Evolutionary conservation across 148 eudicot species (phyloP).

Genomic region (Rhododendron mucronatum): DNA sequence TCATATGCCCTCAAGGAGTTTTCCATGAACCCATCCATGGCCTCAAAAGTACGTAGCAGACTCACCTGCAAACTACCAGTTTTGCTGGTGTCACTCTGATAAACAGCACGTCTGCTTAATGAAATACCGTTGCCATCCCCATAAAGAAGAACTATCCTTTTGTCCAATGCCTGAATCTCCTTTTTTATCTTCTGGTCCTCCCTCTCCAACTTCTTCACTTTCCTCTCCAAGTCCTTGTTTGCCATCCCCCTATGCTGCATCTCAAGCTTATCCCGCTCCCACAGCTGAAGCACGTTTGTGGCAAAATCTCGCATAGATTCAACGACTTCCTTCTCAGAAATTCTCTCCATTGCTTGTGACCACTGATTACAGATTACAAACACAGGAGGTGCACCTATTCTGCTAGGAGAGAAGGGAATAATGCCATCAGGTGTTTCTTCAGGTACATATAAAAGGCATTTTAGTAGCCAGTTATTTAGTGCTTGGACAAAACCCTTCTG

Average conservation of each 20-base stretch:
- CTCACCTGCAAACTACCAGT: constrained; percentile 57
- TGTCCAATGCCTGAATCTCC: constrained; percentile 74
- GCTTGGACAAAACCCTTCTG: constrained; percentile 77
- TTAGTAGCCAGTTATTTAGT: constrained; percentile 69
- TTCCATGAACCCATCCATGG: constrained; percentile 70
- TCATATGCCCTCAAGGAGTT: constrained; percentile 68
- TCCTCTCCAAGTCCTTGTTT: constrained; percentile 59
- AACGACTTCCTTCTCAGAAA: constrained; percentile 80
- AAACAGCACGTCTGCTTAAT: constrained; percentile 54
- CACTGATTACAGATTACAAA: constrained; percentile 86
- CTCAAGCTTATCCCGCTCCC: constrained; percentile 76
- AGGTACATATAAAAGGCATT: constrained; percentile 68
- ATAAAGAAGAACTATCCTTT: constrained; percentile 48
- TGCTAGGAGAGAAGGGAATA: constrained; percentile 84
- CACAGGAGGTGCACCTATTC: constrained; percentile 85
- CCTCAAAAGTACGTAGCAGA: constrained; percentile 65
- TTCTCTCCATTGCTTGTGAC: constrained; percentile 74
- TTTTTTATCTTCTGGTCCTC: constrained; percentile 77
- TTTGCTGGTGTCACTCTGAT: constrained; percentile 82
- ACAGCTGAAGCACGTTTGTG: constrained; percentile 52
- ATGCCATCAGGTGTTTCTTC: constrained; percentile 79
- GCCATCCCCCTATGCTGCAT: constrained; percentile 61
- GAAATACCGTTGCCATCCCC: constrained; percentile 42
- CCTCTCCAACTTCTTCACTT: constrained; percentile 64
- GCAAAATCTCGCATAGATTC: constrained; percentile 70